A percentile compares a stretch with the other conserved stretches of the same genome.
phyloP scores from a whole-genome alignment of 2,329 filamentous ascomycete genomes.

The Colletotrichum sp. region DNA sequence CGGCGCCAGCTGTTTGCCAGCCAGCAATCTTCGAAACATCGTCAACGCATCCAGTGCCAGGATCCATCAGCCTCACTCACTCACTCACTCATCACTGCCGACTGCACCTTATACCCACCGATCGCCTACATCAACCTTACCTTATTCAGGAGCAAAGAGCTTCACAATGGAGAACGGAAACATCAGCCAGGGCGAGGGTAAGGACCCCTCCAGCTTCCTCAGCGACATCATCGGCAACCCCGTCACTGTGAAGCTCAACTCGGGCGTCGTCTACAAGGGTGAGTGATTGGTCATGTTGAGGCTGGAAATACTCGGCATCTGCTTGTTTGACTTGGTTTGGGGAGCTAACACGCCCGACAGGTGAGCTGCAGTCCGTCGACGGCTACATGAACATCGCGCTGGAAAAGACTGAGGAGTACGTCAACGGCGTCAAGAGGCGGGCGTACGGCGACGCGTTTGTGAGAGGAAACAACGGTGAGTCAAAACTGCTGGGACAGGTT shows the following conservation, averaged over 20 bases:
- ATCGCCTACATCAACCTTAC: background rate
- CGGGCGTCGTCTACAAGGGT: constrained; percentile 99
- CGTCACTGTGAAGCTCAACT: constrained; percentile 97
- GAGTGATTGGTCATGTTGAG: constrained; percentile 23
- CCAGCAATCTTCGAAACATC: constrained; percentile 15
- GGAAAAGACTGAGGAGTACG: constrained; percentile 91
- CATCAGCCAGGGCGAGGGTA: constrained; percentile 70
- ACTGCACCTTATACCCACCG: background rate
- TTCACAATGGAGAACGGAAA: constrained; percentile 76
- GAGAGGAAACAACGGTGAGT: constrained; percentile 89
- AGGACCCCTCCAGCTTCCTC: constrained; percentile 92
- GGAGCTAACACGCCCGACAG: constrained; percentile 47
- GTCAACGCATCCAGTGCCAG: background rate
- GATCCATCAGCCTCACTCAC: background rate
- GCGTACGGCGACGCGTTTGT: constrained; percentile 96
- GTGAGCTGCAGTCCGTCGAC: constrained; percentile 94
- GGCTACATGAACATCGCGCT: constrained; percentile 99
- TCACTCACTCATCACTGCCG: background rate
- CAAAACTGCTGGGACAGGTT: no score
- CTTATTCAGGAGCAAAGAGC: background rate
- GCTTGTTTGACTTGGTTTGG: background rate
- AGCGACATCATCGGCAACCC: constrained; percentile 93
- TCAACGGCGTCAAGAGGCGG: constrained; percentile 82
- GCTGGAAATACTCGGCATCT: background rate
- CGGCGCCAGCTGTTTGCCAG: background rate